phyloP scores from a whole-genome alignment of 1,284 basidiomycete species.

The Cutaneotrichosporon sp. region DNA sequence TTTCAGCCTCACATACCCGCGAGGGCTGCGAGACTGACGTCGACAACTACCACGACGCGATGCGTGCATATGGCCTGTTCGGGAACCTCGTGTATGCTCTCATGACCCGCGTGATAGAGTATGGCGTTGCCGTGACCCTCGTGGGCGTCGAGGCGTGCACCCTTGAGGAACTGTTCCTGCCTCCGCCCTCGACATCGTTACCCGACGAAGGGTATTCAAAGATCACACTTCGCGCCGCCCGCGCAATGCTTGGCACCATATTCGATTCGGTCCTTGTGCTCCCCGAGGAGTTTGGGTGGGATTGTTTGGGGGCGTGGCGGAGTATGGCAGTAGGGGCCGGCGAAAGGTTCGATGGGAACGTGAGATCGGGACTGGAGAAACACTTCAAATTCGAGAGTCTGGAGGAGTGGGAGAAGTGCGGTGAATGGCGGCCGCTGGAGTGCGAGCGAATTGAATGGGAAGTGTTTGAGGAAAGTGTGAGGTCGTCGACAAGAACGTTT shows the following conservation, averaged over 20 bases:
- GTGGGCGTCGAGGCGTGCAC: neutral
- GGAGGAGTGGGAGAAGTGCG: too few relatives aligned
- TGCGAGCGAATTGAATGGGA: neutral
- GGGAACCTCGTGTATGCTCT: neutral
- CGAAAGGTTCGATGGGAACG: neutral
- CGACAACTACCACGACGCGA: neutral
- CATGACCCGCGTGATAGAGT: neutral
- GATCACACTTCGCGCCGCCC: neutral
- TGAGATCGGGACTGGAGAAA: neutral
- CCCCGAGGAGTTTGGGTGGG: conserved; percentile 1
- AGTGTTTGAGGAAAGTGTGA: neutral
- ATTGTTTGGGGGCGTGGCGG: neutral
- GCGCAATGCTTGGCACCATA: neutral
- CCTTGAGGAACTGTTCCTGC: neutral
- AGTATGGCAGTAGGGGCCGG: neutral
- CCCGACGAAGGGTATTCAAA: too few relatives aligned
- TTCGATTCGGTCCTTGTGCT: neutral
- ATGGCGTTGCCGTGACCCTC: neutral
- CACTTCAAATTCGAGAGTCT: neutral
- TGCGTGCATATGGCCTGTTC: neutral
- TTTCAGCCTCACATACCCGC: too few relatives aligned
- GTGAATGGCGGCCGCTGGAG: neutral
- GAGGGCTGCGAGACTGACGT: too few relatives aligned
- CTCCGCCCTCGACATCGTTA: neutral
- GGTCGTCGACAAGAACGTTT: too few relatives aligned